Conservation (phyloP, 257 asterid genomes). For the Paulownia fortunei region DNA sequence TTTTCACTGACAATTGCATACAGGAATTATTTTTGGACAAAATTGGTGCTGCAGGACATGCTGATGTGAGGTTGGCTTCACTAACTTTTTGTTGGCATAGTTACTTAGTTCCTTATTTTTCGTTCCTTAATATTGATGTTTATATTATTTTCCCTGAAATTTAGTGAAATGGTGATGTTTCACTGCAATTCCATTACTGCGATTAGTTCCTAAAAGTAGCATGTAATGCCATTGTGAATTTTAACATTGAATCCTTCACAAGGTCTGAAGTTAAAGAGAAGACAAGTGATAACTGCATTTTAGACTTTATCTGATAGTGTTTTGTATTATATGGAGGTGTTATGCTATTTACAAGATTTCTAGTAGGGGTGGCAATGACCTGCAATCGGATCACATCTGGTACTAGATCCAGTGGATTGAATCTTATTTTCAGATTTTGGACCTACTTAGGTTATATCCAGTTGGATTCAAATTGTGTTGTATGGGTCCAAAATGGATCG, state of each 20-base stretch:
- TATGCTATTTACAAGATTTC: neutral
- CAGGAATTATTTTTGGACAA: conserved; percentile 82
- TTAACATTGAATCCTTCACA: conserved; percentile 16
- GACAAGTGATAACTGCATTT: neutral
- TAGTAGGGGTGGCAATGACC: neutral
- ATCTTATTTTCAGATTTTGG: neutral
- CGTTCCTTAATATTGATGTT: neutral
- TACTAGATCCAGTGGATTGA: neutral
- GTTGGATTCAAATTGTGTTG: neutral
- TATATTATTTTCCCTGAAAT: neutral
- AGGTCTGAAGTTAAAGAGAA: conserved; percentile 21
- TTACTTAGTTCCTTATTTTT: conserved; percentile 7
- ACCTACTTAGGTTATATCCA: neutral
- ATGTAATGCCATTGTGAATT: neutral
- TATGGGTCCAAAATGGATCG: neutral
- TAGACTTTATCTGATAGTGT: neutral
- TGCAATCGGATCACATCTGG: neutral
- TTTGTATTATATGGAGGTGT: neutral
- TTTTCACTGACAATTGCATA: conserved; percentile 35
- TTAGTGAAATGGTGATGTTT: neutral
- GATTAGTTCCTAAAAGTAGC: conserved; percentile 10
- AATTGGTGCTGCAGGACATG: conserved; percentile 55
- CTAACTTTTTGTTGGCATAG: neutral
- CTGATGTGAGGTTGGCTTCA: conserved; percentile 61
- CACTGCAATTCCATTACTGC: conserved; percentile 14